Evolutionary conservation across 2,329 filamentous ascomycete genomes (phyloP), one percentile per base, ranked within the genome.

Genomic region (Sporothrix variecibatus): DNA sequence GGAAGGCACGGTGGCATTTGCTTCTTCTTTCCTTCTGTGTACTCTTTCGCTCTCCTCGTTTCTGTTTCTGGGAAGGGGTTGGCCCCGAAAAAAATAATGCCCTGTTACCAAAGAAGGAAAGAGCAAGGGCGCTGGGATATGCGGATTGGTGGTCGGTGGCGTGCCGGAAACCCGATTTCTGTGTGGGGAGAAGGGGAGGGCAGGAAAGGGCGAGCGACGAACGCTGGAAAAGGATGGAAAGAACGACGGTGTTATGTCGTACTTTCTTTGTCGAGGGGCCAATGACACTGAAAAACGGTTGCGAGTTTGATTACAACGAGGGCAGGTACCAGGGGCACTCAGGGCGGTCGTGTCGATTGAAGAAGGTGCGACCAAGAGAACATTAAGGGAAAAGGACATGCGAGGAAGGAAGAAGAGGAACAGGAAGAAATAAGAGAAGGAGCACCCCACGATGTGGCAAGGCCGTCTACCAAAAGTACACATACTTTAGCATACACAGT

Each of bases 91-190:
- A 64, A 49, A 23, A 40, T 12, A 26, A 46, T 20, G 40, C 40
- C 6, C 58, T 62, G 58, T 23, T 62, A 62, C 31, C 56, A 49
- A 38, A 40, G 17, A 38, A 38, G 20, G 17, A 40, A 62, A n/a
- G 38, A 7, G 38, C 34, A 46, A 43, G 38, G 11, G 62, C 62
- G n/a, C 8, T 56, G n/a, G 51, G n/a, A 23, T 23, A 43, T 43
- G 62, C n/a, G 23, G 62, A 4, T 46, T 43, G 67, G 26, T 34
- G 20, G 12, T 23, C 15, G 46, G 43, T 23, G 46, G 67, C 67
- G 67, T 70, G 67, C 67, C 67, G 46, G 67, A 53, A 68, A 70
- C 23, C 65, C 43, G 65, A 69, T 69, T 69, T n/a, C 11, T 56
- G 51, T 34, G 43, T 53, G 65, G 51, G 43, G 65, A 26, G 43